These are phyloP conservation scores for Obelidium mucronatum DNA, from an alignment of 192 early-diverging fungal species.

Conservation along the genomic window DNA sequence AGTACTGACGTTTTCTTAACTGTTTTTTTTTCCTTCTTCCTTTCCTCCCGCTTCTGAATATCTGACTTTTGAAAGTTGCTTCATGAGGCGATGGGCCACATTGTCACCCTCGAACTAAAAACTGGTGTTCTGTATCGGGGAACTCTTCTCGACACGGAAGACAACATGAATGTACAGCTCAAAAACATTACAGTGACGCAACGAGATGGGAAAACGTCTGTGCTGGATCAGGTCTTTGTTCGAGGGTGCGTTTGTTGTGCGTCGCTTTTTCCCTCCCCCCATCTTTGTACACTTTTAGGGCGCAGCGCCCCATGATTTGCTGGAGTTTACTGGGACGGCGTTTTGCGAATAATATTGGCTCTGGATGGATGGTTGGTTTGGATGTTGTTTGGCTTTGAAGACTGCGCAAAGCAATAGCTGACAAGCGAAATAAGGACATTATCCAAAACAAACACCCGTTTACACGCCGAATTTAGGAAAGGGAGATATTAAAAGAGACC, in stretches of 20 bases:
- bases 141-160: slow-evolving; percentile 93
- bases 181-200: slow-evolving; percentile 91
- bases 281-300: background rate
- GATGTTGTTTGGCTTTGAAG: no score
- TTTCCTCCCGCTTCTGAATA: no score
- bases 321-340: slow-evolving; percentile 44
- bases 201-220: slow-evolving; percentile 89
- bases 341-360: background rate
- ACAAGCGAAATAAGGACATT: no score
- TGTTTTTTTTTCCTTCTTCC: no score
- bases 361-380: no score
- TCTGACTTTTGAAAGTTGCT: no score
- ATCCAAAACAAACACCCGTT: no score
- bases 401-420: no score
- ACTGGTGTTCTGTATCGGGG: slow-evolving; percentile 95
- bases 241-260: slow-evolving; percentile 63
- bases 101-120: slow-evolving; percentile 95
- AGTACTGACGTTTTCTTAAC: no score
- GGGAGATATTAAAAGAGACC: slow-evolving; percentile 35
- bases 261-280: slow-evolving; percentile 77
- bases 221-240: slow-evolving; percentile 96
- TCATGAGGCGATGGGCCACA: slow-evolving; percentile 97
- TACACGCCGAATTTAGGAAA: no score
- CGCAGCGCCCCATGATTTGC: background rate
- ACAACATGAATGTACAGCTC: slow-evolving; percentile 99